Evolutionary conservation across 2,329 filamentous ascomycete genomes (phyloP), one percentile per base, ranked within the genome.

Genomic region (Nemania diffusa): DNA sequence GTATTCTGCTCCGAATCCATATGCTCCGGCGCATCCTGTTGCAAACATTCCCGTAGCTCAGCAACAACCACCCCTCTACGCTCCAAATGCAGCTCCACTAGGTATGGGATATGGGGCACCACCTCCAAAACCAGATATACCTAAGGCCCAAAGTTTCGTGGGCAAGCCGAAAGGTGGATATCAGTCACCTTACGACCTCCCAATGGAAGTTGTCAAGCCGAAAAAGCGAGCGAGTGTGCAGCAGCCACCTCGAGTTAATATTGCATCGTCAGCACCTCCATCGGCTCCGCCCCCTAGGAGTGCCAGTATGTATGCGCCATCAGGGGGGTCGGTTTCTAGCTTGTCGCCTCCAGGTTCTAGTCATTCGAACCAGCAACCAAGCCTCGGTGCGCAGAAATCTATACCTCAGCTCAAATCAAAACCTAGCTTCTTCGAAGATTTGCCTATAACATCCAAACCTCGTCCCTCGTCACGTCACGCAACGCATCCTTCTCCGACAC

Each of bases 81-180:
- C 69, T 29, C 71, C 77, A 26, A 74, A 75, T 2, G 65, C 73
- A 0, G 71, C 75, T 6, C 69, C 78, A 29, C 79, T 69, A 26
- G 64, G 77, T n/a, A 69, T 78, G 42, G 74, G 69, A 34, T 84
- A 82, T 70, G 81, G 79, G 1, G 76, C 78, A 26, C 78, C 79
- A 44, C 78, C 79, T 52, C 73, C 75, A 0, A 79, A 77, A 13
- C 84, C 84, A n/a, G 81, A 85, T 69, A 73, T 86, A 65, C 79
- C 80, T 32, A 89, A 89, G 79, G 84, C 88, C 0, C 89, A 97
- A 77, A 98, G 95, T 79, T 99, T 97, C 79, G 93, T 88, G 5
- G 91, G 95, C 78, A 97, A 97, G 79, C 84, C 93, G 2, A 98
- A 97, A 80, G 92, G 92, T 63, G 94, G 95, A 7, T 99, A 99